Conservation (phyloP, 306 rosid species). For the Casuarina cunninghamiana region DNA sequence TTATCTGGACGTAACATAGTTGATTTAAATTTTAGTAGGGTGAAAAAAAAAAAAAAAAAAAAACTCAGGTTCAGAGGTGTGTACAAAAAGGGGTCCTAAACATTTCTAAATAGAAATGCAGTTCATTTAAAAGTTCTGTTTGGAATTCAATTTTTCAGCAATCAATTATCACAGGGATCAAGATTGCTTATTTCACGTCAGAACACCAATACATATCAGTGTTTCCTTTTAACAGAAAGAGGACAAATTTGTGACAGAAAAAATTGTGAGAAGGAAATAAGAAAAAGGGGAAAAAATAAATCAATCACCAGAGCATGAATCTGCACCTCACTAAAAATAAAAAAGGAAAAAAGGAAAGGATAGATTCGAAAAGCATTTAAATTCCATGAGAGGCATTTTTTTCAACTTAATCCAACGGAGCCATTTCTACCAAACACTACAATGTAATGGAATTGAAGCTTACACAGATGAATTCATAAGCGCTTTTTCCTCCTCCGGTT, state of each 20-base stretch:
- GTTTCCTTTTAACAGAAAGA: not conserved
- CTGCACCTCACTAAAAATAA: not conserved
- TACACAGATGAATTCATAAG: slow-evolving; percentile 66
- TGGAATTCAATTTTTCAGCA: not conserved
- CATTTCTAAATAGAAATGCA: not conserved
- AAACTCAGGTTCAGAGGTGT: not conserved
- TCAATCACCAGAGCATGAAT: not conserved
- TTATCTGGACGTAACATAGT: not conserved
- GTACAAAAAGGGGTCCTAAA: not conserved
- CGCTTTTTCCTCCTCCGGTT: slow-evolving; percentile 71
- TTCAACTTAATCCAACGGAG: not conserved
- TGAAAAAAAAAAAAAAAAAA: not conserved
- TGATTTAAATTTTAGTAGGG: not conserved
- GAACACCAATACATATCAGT: not conserved
- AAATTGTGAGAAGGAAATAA: not conserved
- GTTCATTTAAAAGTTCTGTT: not conserved
- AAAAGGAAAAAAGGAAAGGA: too few relatives aligned
- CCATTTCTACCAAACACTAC: not conserved
- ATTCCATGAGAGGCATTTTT: not conserved
- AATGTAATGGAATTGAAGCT: slow-evolving; percentile 13
- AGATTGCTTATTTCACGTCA: not conserved
- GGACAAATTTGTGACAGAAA: not conserved
- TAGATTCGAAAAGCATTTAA: not conserved
- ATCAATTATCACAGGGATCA: not conserved
- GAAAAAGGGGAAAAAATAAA: not conserved